Percentiles rank a stretch among this genome's conserved stretches.
phyloP scores from a whole-genome alignment of 441 rosid species.

The Croton laevigatus region DNA sequence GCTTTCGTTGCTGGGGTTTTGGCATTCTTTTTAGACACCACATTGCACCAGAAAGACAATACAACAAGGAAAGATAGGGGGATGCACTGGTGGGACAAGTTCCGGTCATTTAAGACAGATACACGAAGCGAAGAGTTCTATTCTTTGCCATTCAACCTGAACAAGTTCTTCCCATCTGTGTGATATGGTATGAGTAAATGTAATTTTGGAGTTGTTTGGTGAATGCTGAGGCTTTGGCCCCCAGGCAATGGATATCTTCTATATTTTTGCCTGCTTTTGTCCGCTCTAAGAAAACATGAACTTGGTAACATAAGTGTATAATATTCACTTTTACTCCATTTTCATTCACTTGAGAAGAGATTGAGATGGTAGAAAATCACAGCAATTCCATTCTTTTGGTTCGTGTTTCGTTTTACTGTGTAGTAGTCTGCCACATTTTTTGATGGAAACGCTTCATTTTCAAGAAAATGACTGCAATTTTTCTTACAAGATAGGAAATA shows the following conservation, averaged over 20 bases:
- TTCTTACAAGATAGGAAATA: too few relatives aligned
- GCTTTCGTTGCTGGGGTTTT: slow-evolving; percentile 77
- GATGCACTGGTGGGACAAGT: slow-evolving; percentile 92
- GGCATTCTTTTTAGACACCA: slow-evolving; percentile 66
- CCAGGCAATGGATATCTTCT: neutral
- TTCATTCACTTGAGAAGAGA: neutral
- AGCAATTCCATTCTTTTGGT: neutral
- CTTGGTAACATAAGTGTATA: slow-evolving; percentile 1
- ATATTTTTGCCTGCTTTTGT: slow-evolving; percentile 6
- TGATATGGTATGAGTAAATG: slow-evolving; percentile 32
- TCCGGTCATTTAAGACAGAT: slow-evolving; percentile 67
- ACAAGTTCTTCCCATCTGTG: slow-evolving; percentile 90
- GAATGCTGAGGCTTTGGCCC: slow-evolving; percentile 9
- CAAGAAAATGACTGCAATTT: too few relatives aligned
- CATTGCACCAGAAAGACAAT: slow-evolving; percentile 60
- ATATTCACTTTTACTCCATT: neutral
- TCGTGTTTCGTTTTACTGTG: neutral
- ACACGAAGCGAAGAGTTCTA: slow-evolving; percentile 84
- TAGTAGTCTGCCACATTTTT: neutral
- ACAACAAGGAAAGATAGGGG: slow-evolving; percentile 77
- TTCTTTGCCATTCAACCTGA: slow-evolving; percentile 86
- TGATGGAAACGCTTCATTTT: too few relatives aligned
- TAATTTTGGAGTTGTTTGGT: neutral
- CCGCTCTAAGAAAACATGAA: slow-evolving; percentile 12
- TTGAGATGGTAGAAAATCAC: neutral